Evolutionary conservation across 331 rosid species (phyloP).

Genomic region (Dryas integrifolia): DNA sequence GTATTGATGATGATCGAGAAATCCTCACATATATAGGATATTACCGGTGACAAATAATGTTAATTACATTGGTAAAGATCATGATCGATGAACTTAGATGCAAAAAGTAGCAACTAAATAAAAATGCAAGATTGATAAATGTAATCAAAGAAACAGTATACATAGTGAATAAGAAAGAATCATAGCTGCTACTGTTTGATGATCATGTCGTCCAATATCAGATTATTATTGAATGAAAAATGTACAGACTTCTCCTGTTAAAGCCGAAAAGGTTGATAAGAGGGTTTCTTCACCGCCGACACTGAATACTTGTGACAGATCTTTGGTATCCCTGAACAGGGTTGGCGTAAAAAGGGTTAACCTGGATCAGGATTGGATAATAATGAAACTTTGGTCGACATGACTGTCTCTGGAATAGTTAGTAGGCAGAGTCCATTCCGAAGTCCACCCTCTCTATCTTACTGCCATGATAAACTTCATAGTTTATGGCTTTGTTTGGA

Average conservation of each 20-base stretch:
- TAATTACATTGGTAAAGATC: no score
- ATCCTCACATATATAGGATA: no score
- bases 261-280: constrained; percentile 48
- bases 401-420: constrained; percentile 31
- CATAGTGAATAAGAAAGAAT: no score
- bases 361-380: constrained; percentile 35
- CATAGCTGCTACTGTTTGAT: no score
- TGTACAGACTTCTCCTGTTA: constrained; percentile 45
- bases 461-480: constrained; percentile 48
- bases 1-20: no score
- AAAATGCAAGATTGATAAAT: no score
- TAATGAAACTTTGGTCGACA: constrained; percentile 23
- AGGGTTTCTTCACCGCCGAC: constrained; percentile 34
- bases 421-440: constrained; percentile 70
- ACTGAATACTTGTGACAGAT: constrained; percentile 42
- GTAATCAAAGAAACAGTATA: no score
- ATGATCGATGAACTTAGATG: no score
- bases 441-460: constrained; percentile 81
- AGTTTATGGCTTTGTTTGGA: constrained; percentile 20
- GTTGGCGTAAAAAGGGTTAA: constrained; percentile 52
- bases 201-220: background rate
- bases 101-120: no score
- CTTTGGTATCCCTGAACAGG: constrained; percentile 39
- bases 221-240: constrained; percentile 30
- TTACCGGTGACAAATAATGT: no score